Base-by-base conservation (phyloP, 441 rosid species). In the Eutrema salsugineum region DNA sequence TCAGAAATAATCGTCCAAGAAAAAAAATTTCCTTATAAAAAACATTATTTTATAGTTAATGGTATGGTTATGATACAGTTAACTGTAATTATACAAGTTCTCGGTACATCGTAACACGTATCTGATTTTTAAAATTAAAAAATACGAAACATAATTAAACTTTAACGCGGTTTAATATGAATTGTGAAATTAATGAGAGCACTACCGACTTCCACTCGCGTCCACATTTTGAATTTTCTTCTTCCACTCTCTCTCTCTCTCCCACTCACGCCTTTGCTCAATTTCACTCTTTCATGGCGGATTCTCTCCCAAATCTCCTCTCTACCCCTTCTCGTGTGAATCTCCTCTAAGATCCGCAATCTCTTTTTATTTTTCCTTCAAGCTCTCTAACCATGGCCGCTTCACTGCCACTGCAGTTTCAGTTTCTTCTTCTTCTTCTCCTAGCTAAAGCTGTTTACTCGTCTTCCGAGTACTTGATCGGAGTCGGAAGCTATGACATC, bases 401-500 rank as follows among this genome's bases (percentile, higher is more conserved):
- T 2, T 70, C 79, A 27, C 1, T 48, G 20, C 55, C 48, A 27
- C 72, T 66, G 66, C 62, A 10, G 17, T 22, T 77, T 57, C 73
- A 73, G 54, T 71, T 71, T 57, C 50, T 81, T 60, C 36, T 84
- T 15, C n/a, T 42, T 11, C 67, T 82, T 11, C 60, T 78, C 1
- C 5, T 46, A 9, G 27, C 44, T 0, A 20, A 4, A 54, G 75
- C 42, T 2, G 63, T 57, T 58, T 70, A 8, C 11, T 78, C 88
- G 2, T 80, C 80, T 74, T 83, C 89, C 22, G 66, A 74, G 67
- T 88, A 78, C 27, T 79, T 86, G 69, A 77, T 85, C 51, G 91
- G 93, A 7, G 87, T 88, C 6, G 91, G 91, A 78, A 88, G 88
- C 84, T 83, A 88, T 60, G 94, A 88, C 83, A 88, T 88, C 54